phyloP scores from a whole-genome alignment of 495 filamentous ascomycete genomes.

The Podospora sp. region DNA sequence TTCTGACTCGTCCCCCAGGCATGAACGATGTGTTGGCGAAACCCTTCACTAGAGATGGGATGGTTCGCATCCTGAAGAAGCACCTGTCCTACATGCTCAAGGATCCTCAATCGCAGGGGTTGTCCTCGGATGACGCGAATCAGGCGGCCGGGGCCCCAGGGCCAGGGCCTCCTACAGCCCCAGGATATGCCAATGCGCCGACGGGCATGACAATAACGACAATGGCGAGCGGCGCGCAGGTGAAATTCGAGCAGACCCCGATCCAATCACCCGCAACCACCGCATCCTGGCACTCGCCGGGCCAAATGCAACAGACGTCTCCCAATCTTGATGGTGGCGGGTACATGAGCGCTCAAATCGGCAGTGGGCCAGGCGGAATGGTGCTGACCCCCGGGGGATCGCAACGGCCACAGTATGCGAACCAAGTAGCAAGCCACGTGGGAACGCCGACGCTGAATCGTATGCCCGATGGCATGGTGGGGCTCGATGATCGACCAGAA shows the following conservation, averaged over 20 bases:
- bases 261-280: constrained; percentile 73
- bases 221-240: constrained; percentile 46
- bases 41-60: constrained; percentile 94
- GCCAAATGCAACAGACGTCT: constrained; percentile 65
- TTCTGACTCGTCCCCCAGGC: constrained; percentile 54
- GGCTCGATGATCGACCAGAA: constrained; percentile 34
- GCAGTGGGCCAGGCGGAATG: constrained; percentile 43
- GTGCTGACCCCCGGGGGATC: constrained; percentile 49
- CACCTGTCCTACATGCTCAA: constrained; percentile 75
- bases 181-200: constrained; percentile 17
- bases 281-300: constrained; percentile 73
- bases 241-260: constrained; percentile 84
- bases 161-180: constrained; percentile 32
- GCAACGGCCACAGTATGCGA: constrained; percentile 36
- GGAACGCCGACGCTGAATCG: constrained; percentile 28
- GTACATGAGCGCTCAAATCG: constrained; percentile 42
- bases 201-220: constrained; percentile 22
- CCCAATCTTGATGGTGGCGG: constrained; percentile 52
- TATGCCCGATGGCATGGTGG: constrained; percentile 35
- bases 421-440: constrained; percentile 36
- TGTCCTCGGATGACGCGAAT: constrained; percentile 18
- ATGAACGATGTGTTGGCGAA: constrained; percentile 99
- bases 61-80: constrained; percentile 87
- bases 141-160: constrained; percentile 27
- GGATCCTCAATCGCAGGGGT: constrained; percentile 40